Evolutionary conservation across 495 filamentous ascomycete species (phyloP), one percentile per base, ranked within the genome.

Genomic region (Margaritispora aquatica): DNA sequence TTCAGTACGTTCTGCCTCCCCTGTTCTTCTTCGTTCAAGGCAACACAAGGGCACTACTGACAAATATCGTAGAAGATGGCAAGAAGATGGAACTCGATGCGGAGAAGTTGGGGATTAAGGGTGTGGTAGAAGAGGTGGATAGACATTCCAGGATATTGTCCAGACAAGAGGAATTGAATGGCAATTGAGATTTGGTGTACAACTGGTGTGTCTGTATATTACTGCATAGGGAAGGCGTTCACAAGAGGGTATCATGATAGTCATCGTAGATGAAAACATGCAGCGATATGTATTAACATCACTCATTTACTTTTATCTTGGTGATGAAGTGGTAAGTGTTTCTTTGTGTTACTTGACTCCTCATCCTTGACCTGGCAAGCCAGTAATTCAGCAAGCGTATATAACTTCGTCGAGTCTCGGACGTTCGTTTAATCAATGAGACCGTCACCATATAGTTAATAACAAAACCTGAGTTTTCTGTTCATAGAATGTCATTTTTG

Each of bases 71-170:
- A 91, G 89, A 95, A 77, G 88, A 96, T 70, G 87, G 92, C 53
- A 92, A 90, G 71, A 82, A 87, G 67, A 81, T 90, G 76, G 75
- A 78, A 20, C 71, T 90, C 17, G 82, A 90, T 65, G 71, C 82
- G 60, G 86, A 90, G 59, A 84, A 85, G 66, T 74, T 96, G 73
- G 86, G 85, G 66, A 92, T 97, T 65, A 89, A 89, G 55, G 90
- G 92, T 69, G 82, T 97, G 2, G 77, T 89, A 31, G 90, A 92
- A 71, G 90, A 97, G 73, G 84, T 96, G 38, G 88, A 96, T 69
- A 81, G 95, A 56, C 88, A 97, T 77, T 95, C 90, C 44, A 79
- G 95, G 51, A 71, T 74, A 36, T 71, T 99, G 68, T 83, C 87
- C 62, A 82, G 96, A 66, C 83, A 91, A 74, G 87, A 89, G 60